Conservation (phyloP, 2,329 filamentous ascomycete genomes). For the Beauveria rudraprayagi region DNA sequence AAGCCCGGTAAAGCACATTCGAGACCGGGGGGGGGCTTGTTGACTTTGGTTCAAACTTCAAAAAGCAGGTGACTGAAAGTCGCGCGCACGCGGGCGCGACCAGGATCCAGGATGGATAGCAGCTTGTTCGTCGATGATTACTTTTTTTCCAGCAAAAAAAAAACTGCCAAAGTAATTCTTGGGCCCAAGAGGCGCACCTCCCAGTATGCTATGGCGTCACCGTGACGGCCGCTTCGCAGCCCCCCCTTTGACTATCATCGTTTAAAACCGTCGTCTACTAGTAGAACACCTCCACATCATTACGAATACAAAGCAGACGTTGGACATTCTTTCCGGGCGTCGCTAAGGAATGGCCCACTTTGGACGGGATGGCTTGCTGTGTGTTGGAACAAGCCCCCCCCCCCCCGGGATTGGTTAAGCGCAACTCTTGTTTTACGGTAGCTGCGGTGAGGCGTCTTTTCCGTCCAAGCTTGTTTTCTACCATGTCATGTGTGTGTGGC, state of each 20-base stretch:
- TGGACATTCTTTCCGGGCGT: not conserved
- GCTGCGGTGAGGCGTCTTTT: slow-evolving; percentile 10
- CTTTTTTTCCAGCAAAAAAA: too few relatives aligned
- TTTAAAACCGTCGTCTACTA: too few relatives aligned
- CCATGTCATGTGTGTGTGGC: not conserved
- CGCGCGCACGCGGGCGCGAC: not conserved
- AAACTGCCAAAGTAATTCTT: too few relatives aligned
- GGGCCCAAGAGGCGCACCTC: not conserved
- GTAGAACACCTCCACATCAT: not conserved
- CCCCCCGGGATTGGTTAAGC: slow-evolving; percentile 1
- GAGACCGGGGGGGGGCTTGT: not conserved
- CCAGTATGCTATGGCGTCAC: not conserved
- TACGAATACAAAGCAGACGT: too few relatives aligned
- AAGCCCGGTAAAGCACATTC: not conserved
- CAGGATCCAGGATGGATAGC: not conserved
- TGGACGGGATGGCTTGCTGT: not conserved
- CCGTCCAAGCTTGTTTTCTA: slow-evolving; percentile 2
- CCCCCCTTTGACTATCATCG: not conserved
- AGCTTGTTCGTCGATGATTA: not conserved
- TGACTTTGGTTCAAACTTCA: not conserved
- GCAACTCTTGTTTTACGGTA: not conserved
- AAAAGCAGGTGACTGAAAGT: not conserved
- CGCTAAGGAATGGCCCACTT: slow-evolving; percentile 4
- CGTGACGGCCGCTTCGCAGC: not conserved
- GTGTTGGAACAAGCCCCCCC: not conserved